Evolutionary conservation across 441 rosid species (phyloP).

Genomic region (Gossypium trilobum): DNA sequence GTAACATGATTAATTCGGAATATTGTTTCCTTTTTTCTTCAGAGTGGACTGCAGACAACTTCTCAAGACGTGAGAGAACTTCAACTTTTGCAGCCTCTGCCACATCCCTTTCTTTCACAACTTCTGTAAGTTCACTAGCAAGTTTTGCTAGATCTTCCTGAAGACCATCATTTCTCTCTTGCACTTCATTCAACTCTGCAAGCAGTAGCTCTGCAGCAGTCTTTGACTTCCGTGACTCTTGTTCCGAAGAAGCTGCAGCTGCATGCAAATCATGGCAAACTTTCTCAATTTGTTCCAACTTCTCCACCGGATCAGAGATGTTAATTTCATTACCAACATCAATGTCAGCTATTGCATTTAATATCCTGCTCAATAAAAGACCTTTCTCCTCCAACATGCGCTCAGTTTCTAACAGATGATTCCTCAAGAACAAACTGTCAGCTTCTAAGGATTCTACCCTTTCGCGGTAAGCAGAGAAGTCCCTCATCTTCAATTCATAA

Average conservation of each 20-base stretch:
- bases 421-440: slow-evolving; percentile 53
- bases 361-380: slow-evolving; percentile 35
- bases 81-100: slow-evolving; percentile 64
- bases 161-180: slow-evolving; percentile 86
- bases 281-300: slow-evolving; percentile 50
- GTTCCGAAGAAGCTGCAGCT: slow-evolving; percentile 52
- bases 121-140: slow-evolving; percentile 42
- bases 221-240: slow-evolving; percentile 70
- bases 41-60: slow-evolving; percentile 32
- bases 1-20: slow-evolving; percentile 41
- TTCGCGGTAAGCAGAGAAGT: slow-evolving; percentile 42
- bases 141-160: slow-evolving; percentile 72
- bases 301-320: slow-evolving; percentile 49
- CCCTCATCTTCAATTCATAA: slow-evolving; percentile 54
- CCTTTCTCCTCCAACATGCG: slow-evolving; percentile 56
- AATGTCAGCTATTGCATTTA: slow-evolving; percentile 46
- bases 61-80: slow-evolving; percentile 51
- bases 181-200: slow-evolving; percentile 95
- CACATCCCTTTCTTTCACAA: slow-evolving; percentile 47
- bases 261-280: slow-evolving; percentile 51
- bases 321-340: slow-evolving; percentile 53
- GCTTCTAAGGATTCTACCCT: slow-evolving; percentile 57
- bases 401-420: slow-evolving; percentile 58
- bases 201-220: slow-evolving; percentile 89
- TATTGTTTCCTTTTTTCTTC: slow-evolving; percentile 48